These are phyloP conservation scores for Komagataella pastoris DNA, from an alignment of 805 yeast genomes.

Conservation along the genomic window DNA sequence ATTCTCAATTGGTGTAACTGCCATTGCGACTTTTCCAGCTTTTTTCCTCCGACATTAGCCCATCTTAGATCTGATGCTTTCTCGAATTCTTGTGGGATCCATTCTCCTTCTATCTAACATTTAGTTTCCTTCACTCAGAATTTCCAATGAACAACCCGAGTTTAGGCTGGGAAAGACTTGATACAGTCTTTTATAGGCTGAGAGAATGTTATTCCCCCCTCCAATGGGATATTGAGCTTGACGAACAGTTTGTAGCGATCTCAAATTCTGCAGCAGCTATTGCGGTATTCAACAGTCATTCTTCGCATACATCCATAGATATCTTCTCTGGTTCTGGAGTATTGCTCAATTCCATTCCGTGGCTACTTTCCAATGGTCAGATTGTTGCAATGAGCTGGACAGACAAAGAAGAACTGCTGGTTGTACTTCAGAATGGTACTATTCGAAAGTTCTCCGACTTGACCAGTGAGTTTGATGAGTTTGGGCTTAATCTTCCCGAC, in stretches of 20 bases:
- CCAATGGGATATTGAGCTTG: slow-evolving; percentile 33
- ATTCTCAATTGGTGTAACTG: neutral
- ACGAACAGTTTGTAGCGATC: slow-evolving; percentile 30
- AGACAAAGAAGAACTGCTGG: slow-evolving; percentile 36
- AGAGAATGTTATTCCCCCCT: slow-evolving; percentile 38
- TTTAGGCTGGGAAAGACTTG: slow-evolving; percentile 67
- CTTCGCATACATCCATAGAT: slow-evolving; percentile 10
- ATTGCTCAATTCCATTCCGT: slow-evolving; percentile 17
- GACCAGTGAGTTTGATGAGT: slow-evolving; percentile 53
- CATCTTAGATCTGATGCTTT: neutral
- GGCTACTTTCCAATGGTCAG: slow-evolving; percentile 35
- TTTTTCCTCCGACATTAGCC: neutral
- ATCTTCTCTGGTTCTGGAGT: slow-evolving; percentile 22
- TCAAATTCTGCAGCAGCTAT: slow-evolving; percentile 43
- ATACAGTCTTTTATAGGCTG: slow-evolving; percentile 53
- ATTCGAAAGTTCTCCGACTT: slow-evolving; percentile 52
- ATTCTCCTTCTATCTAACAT: neutral
- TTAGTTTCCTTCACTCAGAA: neutral
- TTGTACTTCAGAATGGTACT: slow-evolving; percentile 37
- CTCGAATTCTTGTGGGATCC: neutral
- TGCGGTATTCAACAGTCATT: slow-evolving; percentile 28
- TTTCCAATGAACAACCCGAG: slow-evolving; percentile 23
- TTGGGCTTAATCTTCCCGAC: slow-evolving; percentile 20
- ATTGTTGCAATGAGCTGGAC: slow-evolving; percentile 45
- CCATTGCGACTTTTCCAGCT: neutral